A percentile compares a stretch with the other conserved stretches of the same genome.
Conservation (phyloP, 805 yeast species). For the Sugiyamaella americana region DNA sequence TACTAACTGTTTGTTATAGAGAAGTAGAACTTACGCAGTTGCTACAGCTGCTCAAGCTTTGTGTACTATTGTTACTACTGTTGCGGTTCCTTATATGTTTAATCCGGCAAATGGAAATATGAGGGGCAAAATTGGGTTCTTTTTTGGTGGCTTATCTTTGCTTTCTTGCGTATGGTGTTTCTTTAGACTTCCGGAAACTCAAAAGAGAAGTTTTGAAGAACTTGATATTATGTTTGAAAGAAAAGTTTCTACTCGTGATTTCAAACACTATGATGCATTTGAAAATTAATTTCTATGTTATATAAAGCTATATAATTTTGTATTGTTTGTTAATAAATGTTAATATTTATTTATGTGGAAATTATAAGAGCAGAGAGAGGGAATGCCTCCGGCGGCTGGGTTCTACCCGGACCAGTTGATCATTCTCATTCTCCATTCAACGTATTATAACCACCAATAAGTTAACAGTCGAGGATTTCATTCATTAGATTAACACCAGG, state of each 20-base stretch:
- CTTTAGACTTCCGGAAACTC: constrained; percentile 55
- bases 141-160: constrained; percentile 39
- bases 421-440: too few species aligned
- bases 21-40: constrained; percentile 30
- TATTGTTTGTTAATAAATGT: too few species aligned
- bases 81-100: constrained; percentile 41
- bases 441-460: too few species aligned
- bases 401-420: too few species aligned
- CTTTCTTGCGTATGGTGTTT: constrained; percentile 38
- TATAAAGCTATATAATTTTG: too few species aligned
- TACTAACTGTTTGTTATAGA: background rate
- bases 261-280: constrained; percentile 18
- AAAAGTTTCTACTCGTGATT: constrained; percentile 12
- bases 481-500: too few species aligned
- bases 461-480: too few species aligned
- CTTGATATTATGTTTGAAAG: constrained; percentile 47
- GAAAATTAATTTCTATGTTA: too few species aligned
- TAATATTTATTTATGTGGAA: too few species aligned
- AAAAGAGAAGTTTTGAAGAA: constrained; percentile 53
- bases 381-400: too few species aligned
- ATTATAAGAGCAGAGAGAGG: too few species aligned
- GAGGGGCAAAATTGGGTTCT: constrained; percentile 46
- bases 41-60: constrained; percentile 34
- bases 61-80: constrained; percentile 19
- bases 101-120: constrained; percentile 42